Conservation (phyloP, 1,284 basidiomycete genomes). For the Ganoderma boninense region DNA sequence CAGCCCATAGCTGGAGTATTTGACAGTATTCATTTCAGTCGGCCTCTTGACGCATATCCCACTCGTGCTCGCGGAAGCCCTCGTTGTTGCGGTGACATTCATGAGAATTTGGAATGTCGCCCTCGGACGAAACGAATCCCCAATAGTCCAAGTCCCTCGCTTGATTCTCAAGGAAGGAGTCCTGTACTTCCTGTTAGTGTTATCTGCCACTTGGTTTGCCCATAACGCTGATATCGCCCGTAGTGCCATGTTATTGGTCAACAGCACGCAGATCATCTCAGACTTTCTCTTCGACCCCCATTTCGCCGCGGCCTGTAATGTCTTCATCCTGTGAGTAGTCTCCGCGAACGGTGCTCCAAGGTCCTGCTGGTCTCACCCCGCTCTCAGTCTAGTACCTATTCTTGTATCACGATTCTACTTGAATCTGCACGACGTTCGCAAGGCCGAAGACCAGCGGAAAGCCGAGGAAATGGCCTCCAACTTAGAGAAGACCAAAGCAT, state of each 20-base stretch:
- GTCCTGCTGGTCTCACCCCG: background rate
- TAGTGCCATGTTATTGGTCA: constrained; percentile 15
- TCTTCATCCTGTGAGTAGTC: constrained; percentile 13
- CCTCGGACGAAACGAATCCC: background rate
- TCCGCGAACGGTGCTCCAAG: too few relatives aligned
- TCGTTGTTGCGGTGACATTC: constrained; percentile 16
- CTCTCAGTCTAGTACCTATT: constrained; percentile 19
- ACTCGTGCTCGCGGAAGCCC: constrained; percentile 5
- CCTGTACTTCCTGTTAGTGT: constrained; percentile 16
- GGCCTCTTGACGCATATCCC: background rate
- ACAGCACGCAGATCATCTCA: constrained; percentile 5
- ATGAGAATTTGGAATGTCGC: constrained; percentile 7
- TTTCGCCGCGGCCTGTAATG: background rate
- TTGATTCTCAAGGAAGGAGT: constrained; percentile 17
- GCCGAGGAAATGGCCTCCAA: background rate
- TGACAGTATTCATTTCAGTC: background rate
- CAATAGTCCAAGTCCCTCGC: background rate
- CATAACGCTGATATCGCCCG: background rate
- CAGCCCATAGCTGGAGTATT: background rate
- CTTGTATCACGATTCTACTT: constrained; percentile 30
- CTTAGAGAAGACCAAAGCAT: background rate
- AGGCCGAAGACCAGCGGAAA: background rate
- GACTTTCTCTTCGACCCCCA: background rate
- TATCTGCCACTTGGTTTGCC: background rate
- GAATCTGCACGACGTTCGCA: constrained; percentile 14